phyloP scores from a whole-genome alignment of 768 basidiomycete genomes.

The Kwoniella dendrophila region DNA sequence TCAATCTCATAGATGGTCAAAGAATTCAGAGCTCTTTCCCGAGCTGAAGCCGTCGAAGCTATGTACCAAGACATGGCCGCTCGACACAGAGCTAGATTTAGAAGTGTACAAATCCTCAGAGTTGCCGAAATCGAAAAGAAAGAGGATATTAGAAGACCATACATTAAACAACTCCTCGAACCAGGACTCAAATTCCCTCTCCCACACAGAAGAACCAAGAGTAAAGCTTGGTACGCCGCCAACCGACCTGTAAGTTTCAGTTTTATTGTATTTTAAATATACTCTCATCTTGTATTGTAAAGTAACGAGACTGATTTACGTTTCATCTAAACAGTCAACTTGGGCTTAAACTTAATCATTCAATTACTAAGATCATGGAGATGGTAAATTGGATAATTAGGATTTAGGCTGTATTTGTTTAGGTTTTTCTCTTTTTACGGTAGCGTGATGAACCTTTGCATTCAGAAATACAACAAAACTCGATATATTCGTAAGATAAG shows the following conservation, averaged over 20 bases:
- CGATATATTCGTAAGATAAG: too few species aligned
- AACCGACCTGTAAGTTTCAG: constrained; percentile 46
- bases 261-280: background rate
- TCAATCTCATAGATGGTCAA: constrained; percentile 53
- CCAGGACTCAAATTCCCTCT: constrained; percentile 96
- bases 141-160: constrained; percentile 88
- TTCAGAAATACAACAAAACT: constrained; percentile 1
- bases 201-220: constrained; percentile 65
- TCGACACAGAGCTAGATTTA: constrained; percentile 97
- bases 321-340: constrained; percentile 30
- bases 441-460: constrained; percentile 27
- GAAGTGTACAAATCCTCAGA: constrained; percentile 97
- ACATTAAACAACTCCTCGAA: constrained; percentile 92
- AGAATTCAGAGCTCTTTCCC: constrained; percentile 85
- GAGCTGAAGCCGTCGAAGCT: constrained; percentile 92
- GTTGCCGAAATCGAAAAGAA: constrained; percentile 93
- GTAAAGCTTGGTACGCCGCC: constrained; percentile 57
- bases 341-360: constrained; percentile 42
- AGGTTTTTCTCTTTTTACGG: constrained; percentile 8
- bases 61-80: constrained; percentile 99
- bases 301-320: background rate
- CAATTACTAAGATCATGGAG: constrained; percentile 4
- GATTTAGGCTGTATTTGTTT: constrained; percentile 6
- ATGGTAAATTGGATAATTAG: constrained; percentile 16
- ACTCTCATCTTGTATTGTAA: background rate